Percentiles rank a stretch among this genome's conserved stretches.
Conservation (phyloP, 148 eudicot species). For the Fallopia convolvulus region DNA sequence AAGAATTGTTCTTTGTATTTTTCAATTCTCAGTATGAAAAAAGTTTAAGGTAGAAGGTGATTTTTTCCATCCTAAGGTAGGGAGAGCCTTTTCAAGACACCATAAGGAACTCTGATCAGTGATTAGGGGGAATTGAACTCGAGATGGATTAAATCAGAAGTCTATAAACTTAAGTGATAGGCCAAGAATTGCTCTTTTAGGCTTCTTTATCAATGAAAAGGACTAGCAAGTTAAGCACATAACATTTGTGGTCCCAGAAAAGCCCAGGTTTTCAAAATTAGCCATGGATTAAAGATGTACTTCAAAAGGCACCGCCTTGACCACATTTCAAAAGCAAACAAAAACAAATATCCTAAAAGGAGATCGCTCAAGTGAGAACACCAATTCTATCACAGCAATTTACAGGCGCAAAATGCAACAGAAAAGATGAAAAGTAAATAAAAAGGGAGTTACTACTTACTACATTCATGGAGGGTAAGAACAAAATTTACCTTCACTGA, state of each 20-base stretch:
- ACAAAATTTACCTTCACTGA: background rate
- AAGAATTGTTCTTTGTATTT: background rate
- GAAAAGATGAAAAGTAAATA: constrained; percentile 2
- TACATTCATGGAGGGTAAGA: background rate
- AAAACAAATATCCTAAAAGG: background rate
- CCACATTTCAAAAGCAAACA: background rate
- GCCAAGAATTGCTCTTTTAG: constrained; percentile 1
- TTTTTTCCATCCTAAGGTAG: background rate
- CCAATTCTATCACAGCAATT: background rate
- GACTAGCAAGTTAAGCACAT: constrained; percentile 7
- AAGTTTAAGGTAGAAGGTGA: background rate
- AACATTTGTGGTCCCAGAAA: constrained; percentile 3
- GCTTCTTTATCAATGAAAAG: constrained; percentile 9
- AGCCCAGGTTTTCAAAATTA: constrained; percentile 3
- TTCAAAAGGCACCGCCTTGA: constrained; percentile 1
- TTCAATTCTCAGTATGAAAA: background rate
- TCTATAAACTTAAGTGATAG: background rate
- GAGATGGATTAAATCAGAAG: background rate
- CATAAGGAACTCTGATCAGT: background rate
- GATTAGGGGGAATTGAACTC: background rate
- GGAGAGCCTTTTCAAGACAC: background rate
- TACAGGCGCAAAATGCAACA: background rate
- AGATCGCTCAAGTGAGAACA: background rate
- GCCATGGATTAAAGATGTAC: constrained; percentile 11
- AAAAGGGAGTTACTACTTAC: background rate